Conservation (phyloP, 192 early-diverging fungal genomes). For the Umbelopsis isabellina region DNA sequence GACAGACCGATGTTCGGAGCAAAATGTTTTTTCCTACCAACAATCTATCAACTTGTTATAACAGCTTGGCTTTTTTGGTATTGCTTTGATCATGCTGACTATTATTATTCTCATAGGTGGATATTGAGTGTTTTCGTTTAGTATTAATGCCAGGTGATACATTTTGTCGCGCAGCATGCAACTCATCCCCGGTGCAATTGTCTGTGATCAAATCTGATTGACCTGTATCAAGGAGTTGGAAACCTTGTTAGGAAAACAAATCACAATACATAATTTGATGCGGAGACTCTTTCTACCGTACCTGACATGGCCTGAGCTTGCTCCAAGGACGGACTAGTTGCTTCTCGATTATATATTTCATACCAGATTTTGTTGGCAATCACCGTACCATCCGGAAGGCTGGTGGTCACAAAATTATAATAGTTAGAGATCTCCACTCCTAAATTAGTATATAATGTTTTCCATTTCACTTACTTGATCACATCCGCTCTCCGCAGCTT, state of each 20-base stretch:
- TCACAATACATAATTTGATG: conserved; percentile 2
- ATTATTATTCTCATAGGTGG: not conserved
- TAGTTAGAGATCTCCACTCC: not conserved
- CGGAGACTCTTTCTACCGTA: conserved; percentile 5
- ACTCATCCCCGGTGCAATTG: not conserved
- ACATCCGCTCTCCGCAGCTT: conserved; percentile 10
- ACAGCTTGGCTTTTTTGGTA: conserved; percentile 4
- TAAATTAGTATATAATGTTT: not conserved
- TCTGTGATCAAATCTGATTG: not conserved
- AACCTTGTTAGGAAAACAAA: not conserved
- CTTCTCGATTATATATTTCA: conserved; percentile 1
- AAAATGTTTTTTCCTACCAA: not conserved
- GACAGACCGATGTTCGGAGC: not conserved
- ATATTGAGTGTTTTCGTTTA: not conserved
- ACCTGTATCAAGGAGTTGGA: not conserved
- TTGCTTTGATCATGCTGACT: not conserved
- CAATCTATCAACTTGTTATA: not conserved
- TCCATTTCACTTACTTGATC: not conserved
- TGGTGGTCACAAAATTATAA: not conserved
- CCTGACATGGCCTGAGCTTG: conserved; percentile 17
- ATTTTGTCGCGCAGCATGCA: conserved; percentile 2
- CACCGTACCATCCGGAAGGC: conserved; percentile 1
- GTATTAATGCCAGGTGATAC: not conserved
- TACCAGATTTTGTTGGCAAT: conserved; percentile 12
- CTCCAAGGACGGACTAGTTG: not conserved